A percentile compares a stretch with the other conserved stretches of the same genome.
Evolutionary conservation across 2,329 filamentous ascomycete species (phyloP).

Genomic region (Arthrobotrys iridis): DNA sequence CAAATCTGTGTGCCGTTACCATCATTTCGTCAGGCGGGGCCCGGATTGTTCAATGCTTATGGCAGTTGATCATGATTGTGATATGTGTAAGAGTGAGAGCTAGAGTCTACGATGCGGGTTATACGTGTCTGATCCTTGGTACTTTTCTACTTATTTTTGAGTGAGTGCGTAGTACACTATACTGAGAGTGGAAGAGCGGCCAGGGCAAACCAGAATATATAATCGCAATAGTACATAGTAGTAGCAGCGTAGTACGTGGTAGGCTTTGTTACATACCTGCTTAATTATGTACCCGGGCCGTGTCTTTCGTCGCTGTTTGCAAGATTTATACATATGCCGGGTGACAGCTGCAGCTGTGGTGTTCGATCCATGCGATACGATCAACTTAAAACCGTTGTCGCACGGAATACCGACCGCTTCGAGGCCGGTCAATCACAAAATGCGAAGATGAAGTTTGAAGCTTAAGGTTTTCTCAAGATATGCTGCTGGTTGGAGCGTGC

Average conservation of each 20-base stretch:
- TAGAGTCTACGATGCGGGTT: not conserved
- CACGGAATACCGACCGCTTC: constrained; percentile 6
- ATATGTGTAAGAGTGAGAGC: not conserved
- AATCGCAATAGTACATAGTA: too few species aligned
- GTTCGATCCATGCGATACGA: constrained; percentile 2
- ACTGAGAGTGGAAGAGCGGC: not conserved
- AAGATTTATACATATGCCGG: not conserved
- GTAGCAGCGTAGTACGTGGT: too few species aligned
- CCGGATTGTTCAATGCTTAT: too few species aligned
- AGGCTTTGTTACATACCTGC: constrained; percentile 11
- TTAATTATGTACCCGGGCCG: not conserved
- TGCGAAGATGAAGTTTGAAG: not conserved
- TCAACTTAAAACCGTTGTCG: not conserved
- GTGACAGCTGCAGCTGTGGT: constrained; percentile 35
- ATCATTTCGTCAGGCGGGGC: not conserved
- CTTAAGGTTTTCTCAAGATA: too few species aligned
- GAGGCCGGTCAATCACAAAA: not conserved
- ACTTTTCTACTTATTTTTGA: not conserved
- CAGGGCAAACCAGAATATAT: not conserved
- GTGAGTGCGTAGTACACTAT: not conserved
- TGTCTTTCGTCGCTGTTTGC: constrained; percentile 1
- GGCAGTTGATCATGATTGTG: not conserved
- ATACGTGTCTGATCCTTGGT: not conserved
- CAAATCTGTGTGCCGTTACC: constrained; percentile 13
- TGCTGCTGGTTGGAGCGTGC: constrained; percentile 20